phyloP scores from a whole-genome alignment of 2,329 filamentous ascomycete genomes.

The Paracorniculantispora psalliotae region DNA sequence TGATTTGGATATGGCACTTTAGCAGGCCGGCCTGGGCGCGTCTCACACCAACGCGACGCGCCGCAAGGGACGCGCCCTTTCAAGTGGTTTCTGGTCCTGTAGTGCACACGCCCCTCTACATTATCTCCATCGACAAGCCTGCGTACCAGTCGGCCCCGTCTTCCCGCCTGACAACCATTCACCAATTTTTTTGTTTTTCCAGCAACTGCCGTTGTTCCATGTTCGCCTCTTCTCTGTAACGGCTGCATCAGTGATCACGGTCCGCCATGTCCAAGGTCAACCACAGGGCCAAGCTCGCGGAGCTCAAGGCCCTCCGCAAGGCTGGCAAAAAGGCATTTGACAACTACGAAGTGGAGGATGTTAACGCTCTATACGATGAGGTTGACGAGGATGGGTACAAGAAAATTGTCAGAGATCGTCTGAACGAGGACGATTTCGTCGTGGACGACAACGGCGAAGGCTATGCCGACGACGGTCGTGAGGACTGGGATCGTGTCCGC shows the following conservation, averaged over 20 bases:
- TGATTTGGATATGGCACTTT: background rate
- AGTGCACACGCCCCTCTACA: slow-evolving; percentile 2
- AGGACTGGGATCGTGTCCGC: slow-evolving; percentile 80
- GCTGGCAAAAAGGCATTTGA: slow-evolving; percentile 89
- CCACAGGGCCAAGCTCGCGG: slow-evolving; percentile 57
- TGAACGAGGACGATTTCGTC: slow-evolving; percentile 95
- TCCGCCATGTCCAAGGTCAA: slow-evolving; percentile 32
- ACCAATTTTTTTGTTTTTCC: background rate
- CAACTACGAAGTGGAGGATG: slow-evolving; percentile 80
- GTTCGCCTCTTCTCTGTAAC: background rate
- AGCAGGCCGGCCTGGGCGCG: background rate
- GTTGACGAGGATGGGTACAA: slow-evolving; percentile 97
- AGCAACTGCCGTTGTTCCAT: background rate
- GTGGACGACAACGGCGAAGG: slow-evolving; percentile 97
- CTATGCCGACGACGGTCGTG: slow-evolving; percentile 92
- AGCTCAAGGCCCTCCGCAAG: slow-evolving; percentile 77
- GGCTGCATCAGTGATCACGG: background rate
- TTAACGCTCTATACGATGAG: slow-evolving; percentile 84
- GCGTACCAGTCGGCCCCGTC: background rate
- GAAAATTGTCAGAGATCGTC: slow-evolving; percentile 81
- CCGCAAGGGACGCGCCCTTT: background rate
- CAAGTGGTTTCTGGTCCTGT: background rate
- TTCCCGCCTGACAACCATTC: background rate
- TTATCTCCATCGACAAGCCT: background rate
- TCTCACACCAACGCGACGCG: slow-evolving; percentile 12